A percentile compares a stretch with the other conserved stretches of the same genome.
These are phyloP conservation scores for Citrus cavaleriei DNA, from an alignment of 345 rosid species.

Conservation along the genomic window DNA sequence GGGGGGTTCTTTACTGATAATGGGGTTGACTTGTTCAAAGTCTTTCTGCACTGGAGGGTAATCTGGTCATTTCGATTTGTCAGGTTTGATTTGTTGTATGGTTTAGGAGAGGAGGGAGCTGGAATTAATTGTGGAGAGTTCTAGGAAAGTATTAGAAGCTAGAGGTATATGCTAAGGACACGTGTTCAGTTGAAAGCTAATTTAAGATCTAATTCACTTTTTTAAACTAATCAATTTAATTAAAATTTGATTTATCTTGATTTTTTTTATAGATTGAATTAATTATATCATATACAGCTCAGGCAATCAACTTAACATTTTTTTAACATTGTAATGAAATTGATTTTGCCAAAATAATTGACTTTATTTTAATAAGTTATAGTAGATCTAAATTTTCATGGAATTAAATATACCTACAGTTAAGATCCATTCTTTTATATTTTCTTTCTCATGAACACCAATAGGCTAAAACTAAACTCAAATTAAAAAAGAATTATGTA, in stretches of 20 bases:
- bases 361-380: too few relatives aligned
- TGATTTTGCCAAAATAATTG: too few relatives aligned
- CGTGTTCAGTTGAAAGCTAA: neutral
- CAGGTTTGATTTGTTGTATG: neutral
- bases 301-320: too few relatives aligned
- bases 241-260: neutral
- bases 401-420: too few relatives aligned
- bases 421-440: too few relatives aligned
- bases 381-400: rapidly evolving
- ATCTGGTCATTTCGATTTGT: neutral
- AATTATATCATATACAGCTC: too few relatives aligned
- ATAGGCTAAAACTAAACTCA: too few relatives aligned
- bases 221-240: neutral
- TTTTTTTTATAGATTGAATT: neutral
- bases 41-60: neutral
- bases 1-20: neutral
- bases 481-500: too few relatives aligned
- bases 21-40: neutral
- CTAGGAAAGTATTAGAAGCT: neutral
- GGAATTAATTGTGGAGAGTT: neutral
- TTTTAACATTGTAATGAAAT: too few relatives aligned
- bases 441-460: too few relatives aligned
- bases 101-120: neutral
- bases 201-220: neutral
- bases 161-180: neutral